These are phyloP conservation scores for Schizothecium vesticola DNA, from an alignment of 495 filamentous ascomycete species.

Conservation along the genomic window DNA sequence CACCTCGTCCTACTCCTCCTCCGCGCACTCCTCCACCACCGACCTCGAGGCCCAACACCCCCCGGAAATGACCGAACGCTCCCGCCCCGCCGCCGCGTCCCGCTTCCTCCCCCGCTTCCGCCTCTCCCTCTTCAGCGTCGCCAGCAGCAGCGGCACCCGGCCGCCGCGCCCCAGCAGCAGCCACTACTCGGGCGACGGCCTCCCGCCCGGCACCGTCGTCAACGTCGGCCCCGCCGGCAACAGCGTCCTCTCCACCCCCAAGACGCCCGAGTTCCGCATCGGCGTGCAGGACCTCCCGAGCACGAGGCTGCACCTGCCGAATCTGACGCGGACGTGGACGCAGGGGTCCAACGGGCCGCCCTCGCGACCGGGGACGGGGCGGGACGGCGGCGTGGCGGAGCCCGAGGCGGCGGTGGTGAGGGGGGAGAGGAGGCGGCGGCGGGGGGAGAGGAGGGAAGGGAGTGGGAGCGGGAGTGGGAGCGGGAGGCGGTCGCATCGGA, in stretches of 20 bases:
- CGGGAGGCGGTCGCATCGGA: slow-evolving; percentile 5
- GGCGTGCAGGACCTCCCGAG: slow-evolving; percentile 34
- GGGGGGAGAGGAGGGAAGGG: slow-evolving; percentile 20
- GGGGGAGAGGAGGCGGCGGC: slow-evolving; percentile 14
- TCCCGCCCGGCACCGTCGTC: slow-evolving; percentile 22
- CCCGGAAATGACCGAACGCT: slow-evolving; percentile 29
- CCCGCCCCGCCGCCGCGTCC: neutral
- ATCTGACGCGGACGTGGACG: slow-evolving; percentile 33
- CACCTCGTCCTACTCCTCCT: neutral
- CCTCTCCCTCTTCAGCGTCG: slow-evolving; percentile 29
- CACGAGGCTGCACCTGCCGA: slow-evolving; percentile 36
- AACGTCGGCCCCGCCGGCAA: slow-evolving; percentile 20
- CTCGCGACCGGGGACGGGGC: slow-evolving; percentile 8
- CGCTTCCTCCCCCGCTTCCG: slow-evolving; percentile 29
- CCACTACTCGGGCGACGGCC: slow-evolving; percentile 24
- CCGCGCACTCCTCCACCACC: neutral
- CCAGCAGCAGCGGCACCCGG: slow-evolving; percentile 20
- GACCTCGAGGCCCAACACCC: slow-evolving; percentile 23
- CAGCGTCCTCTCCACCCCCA: slow-evolving; percentile 32
- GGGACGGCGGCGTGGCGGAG: slow-evolving; percentile 3
- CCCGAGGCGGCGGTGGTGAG: neutral
- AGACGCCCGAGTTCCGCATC: slow-evolving; percentile 36
- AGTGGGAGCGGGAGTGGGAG: slow-evolving; percentile 10
- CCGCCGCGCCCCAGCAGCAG: slow-evolving; percentile 24
- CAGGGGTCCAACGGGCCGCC: slow-evolving; percentile 28